A percentile compares a stretch with the other conserved stretches of the same genome.
Conservation (phyloP, 1,139 yeast genomes). For the Lizanozyma gosingica region DNA sequence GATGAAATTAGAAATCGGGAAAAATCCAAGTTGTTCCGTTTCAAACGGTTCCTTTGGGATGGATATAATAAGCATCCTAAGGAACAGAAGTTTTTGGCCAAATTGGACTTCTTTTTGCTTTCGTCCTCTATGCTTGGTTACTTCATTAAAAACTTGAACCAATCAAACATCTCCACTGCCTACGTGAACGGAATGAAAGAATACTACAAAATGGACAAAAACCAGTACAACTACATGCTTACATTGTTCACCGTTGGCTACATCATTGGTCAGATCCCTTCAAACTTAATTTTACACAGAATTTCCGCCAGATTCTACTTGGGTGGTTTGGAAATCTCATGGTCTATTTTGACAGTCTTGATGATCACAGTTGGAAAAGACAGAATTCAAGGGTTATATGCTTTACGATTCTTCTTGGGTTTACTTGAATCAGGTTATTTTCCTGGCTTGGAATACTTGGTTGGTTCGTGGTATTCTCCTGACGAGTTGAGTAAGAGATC, state of each 20-base stretch:
- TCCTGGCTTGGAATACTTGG: slow-evolving; percentile 44
- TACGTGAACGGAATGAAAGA: slow-evolving; percentile 59
- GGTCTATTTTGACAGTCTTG: slow-evolving; percentile 49
- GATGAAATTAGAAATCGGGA: slow-evolving; percentile 19
- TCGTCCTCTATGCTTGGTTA: slow-evolving; percentile 37
- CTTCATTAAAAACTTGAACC: slow-evolving; percentile 33
- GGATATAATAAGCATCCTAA: slow-evolving; percentile 38
- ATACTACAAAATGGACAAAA: slow-evolving; percentile 39
- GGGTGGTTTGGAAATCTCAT: slow-evolving; percentile 44
- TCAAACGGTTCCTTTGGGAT: slow-evolving; percentile 37
- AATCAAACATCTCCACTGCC: slow-evolving; percentile 40
- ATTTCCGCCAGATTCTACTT: slow-evolving; percentile 46
- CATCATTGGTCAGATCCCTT: slow-evolving; percentile 51
- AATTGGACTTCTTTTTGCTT: slow-evolving; percentile 37
- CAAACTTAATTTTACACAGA: slow-evolving; percentile 44
- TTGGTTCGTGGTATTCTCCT: slow-evolving; percentile 43
- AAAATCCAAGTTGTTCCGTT: slow-evolving; percentile 17
- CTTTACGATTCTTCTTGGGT: slow-evolving; percentile 50
- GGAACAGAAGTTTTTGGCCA: slow-evolving; percentile 31
- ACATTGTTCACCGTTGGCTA: slow-evolving; percentile 54
- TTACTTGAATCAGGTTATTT: slow-evolving; percentile 51
- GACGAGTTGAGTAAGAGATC: slow-evolving; percentile 42
- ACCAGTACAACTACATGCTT: slow-evolving; percentile 44
- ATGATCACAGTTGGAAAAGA: slow-evolving; percentile 34
- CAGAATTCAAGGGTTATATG: slow-evolving; percentile 39